Percentiles rank a stretch among this genome's conserved stretches.
Evolutionary conservation across 257 asterid genomes (phyloP).

Genomic region (Coffea canephora): DNA sequence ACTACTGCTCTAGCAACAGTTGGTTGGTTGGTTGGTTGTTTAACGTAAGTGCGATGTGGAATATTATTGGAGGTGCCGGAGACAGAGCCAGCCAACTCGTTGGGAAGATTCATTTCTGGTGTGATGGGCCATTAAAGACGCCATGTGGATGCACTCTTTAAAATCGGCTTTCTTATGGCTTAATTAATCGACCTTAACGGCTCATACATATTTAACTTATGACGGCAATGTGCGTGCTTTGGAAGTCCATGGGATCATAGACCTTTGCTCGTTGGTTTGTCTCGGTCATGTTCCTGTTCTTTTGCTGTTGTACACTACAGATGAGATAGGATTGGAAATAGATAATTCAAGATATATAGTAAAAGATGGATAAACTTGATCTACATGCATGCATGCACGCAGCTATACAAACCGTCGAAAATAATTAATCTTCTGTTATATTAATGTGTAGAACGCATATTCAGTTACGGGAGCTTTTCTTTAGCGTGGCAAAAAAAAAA

Average conservation of each 20-base stretch:
- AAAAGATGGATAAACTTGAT: slow-evolving; percentile 19
- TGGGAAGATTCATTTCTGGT: slow-evolving; percentile 18
- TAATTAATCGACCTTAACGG: not conserved
- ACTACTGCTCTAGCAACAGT: too few species aligned
- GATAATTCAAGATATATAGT: slow-evolving; percentile 18
- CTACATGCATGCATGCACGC: not conserved
- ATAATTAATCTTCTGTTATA: too few species aligned
- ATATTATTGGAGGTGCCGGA: not conserved
- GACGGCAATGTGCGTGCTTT: slow-evolving; percentile 21
- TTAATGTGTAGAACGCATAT: not conserved
- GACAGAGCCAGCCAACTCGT: not conserved
- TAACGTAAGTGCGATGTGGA: not conserved
- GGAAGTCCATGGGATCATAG: slow-evolving; percentile 1
- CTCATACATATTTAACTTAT: not conserved
- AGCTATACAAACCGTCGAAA: not conserved
- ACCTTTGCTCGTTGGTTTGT: not conserved
- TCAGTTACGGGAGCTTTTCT: too few species aligned
- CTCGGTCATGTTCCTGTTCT: slow-evolving; percentile 2
- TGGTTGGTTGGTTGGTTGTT: not conserved
- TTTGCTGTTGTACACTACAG: slow-evolving; percentile 5
- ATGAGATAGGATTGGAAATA: not conserved
- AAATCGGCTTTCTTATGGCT: not conserved
- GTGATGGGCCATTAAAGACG: slow-evolving; percentile 2
- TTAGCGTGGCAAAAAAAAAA: too few species aligned
- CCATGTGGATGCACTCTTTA: slow-evolving; percentile 18